Evolutionary conservation across 768 basidiomycete species (phyloP).

Genomic region (Hygrophorus pudorinus): DNA sequence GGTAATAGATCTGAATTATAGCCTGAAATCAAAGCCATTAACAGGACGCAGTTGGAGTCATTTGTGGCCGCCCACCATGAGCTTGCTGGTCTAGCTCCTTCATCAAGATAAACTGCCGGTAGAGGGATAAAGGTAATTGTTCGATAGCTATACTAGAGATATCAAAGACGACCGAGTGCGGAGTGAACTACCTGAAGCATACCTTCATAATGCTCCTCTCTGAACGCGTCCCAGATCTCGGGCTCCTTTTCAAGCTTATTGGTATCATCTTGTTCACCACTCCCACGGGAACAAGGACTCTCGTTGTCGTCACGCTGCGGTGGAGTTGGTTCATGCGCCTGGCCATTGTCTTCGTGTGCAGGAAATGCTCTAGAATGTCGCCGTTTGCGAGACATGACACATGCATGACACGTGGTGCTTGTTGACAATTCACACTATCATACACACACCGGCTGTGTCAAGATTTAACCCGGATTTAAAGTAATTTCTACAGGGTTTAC

Average conservation of each 20-base stretch:
- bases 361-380: slow-evolving; percentile 33
- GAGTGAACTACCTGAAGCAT: slow-evolving; percentile 8
- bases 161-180: slow-evolving; percentile 1
- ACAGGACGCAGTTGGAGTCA: not conserved
- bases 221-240: slow-evolving; percentile 64
- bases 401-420: no score
- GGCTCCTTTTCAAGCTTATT: slow-evolving; percentile 20
- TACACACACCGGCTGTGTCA: no score
- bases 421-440: no score
- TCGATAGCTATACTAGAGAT: slow-evolving; percentile 46
- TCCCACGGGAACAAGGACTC: not conserved
- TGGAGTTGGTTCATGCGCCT: not conserved
- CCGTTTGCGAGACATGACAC: slow-evolving; percentile 32
- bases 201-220: slow-evolving; percentile 79
- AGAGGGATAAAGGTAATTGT: slow-evolving; percentile 66
- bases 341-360: slow-evolving; percentile 19
- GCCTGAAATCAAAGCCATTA: slow-evolving; percentile 17
- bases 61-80: slow-evolving; percentile 28
- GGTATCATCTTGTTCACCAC: not conserved
- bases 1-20: slow-evolving; percentile 32
- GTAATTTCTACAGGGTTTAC: no score
- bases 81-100: slow-evolving; percentile 64
- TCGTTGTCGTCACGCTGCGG: not conserved
- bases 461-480: no score
- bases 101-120: slow-evolving; percentile 60